phyloP scores from a whole-genome alignment of 208 protist genomes.

The Leishmania major region DNA sequence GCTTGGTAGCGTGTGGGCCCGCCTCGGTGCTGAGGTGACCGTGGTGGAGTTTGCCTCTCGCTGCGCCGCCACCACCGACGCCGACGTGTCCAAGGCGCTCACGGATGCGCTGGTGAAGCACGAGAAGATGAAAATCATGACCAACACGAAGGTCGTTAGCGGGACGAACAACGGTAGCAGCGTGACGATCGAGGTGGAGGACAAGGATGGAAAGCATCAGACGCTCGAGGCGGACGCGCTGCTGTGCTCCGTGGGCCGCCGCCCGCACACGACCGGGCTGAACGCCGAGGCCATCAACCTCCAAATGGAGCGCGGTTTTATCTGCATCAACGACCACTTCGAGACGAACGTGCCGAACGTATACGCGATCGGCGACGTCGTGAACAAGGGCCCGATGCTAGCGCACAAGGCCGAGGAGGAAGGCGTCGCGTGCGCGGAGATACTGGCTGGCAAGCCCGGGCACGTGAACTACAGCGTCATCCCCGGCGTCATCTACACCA shows the following conservation, averaged over 20 bases:
- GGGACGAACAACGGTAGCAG: conserved; percentile 75
- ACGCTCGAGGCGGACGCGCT: conserved; percentile 93
- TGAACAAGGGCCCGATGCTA: conserved; percentile 98
- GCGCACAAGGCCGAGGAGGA: conserved; percentile 99
- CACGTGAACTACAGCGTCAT: conserved; percentile 99
- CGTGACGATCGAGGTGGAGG: conserved; percentile 91
- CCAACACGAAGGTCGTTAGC: conserved; percentile 89
- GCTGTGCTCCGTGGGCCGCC: conserved; percentile 97
- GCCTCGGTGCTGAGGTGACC: conserved; percentile 98
- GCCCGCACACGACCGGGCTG: conserved; percentile 95
- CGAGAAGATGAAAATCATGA: conserved; percentile 93
- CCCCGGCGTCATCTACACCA: conserved; percentile 99
- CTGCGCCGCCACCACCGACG: conserved; percentile 90
- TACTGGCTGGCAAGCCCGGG: conserved; percentile 90
- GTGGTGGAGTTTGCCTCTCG: conserved; percentile 97
- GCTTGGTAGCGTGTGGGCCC: conserved; percentile 98
- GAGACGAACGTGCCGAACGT: conserved; percentile 95
- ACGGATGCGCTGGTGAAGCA: conserved; percentile 84
- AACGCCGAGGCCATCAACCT: conserved; percentile 95
- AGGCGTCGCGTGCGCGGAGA: conserved; percentile 95
- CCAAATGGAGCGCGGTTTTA: conserved; percentile 88
- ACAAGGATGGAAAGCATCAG: conserved; percentile 88
- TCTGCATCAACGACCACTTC: conserved; percentile 95
- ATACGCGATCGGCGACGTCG: conserved; percentile 99
- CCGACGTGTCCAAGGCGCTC: conserved; percentile 83